A percentile compares a stretch with the other conserved stretches of the same genome.
These are phyloP conservation scores for Candida sp. DNA, from an alignment of 1,139 yeast species.

Conservation along the genomic window DNA sequence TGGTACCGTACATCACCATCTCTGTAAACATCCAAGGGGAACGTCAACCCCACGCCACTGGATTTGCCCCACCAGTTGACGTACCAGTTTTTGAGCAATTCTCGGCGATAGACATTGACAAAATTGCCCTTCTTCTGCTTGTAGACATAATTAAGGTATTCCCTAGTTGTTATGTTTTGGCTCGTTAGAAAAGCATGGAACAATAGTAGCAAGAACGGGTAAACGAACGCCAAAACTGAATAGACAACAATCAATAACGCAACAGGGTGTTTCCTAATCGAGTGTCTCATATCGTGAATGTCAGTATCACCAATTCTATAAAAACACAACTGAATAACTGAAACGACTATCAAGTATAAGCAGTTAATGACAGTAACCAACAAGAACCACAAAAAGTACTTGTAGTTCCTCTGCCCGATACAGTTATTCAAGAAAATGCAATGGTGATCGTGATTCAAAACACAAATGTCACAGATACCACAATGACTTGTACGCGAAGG, in stretches of 20 bases:
- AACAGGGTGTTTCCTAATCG: constrained; percentile 38
- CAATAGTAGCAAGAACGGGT: constrained; percentile 56
- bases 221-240: constrained; percentile 45
- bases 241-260: constrained; percentile 54
- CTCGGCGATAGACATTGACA: constrained; percentile 48
- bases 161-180: constrained; percentile 74
- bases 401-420: constrained; percentile 40
- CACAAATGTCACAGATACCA: constrained; percentile 46
- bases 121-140: constrained; percentile 21
- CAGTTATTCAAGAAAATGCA: constrained; percentile 45
- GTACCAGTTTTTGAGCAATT: constrained; percentile 40
- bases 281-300: constrained; percentile 19
- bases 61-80: constrained; percentile 55
- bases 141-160: constrained; percentile 50
- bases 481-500: constrained; percentile 52
- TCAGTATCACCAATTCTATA: constrained; percentile 15
- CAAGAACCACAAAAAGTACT: constrained; percentile 45
- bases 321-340: constrained; percentile 34
- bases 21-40: constrained; percentile 36
- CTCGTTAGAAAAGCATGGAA: constrained; percentile 60
- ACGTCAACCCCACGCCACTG: constrained; percentile 45
- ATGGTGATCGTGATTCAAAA: constrained; percentile 48
- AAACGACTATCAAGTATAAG: constrained; percentile 24
- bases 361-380: constrained; percentile 25
- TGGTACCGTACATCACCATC: constrained; percentile 51